These are phyloP conservation scores for Lignosus rhinocerotis DNA, from an alignment of 1,284 basidiomycete species.

Conservation along the genomic window DNA sequence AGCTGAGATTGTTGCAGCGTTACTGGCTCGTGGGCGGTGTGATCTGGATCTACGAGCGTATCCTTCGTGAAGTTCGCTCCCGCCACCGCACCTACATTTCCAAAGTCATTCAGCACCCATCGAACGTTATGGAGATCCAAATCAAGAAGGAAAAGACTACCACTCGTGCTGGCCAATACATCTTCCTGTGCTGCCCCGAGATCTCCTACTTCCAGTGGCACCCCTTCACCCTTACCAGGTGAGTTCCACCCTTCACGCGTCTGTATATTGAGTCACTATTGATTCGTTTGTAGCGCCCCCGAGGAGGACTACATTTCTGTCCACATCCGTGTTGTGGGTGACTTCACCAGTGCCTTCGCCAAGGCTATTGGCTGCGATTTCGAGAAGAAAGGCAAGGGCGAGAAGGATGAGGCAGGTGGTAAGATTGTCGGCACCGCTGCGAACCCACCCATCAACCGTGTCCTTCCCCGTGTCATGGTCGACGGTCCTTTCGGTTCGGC, in stretches of 20 bases:
- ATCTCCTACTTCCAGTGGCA: conserved; percentile 94
- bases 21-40: conserved; percentile 88
- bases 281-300: conserved; percentile 59
- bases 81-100: conserved; percentile 87
- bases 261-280: neutral
- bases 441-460: conserved; percentile 65
- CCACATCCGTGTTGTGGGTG: conserved; percentile 85
- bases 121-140: conserved; percentile 87
- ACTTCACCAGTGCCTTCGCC: conserved; percentile 82
- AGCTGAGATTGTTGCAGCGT: conserved; percentile 48
- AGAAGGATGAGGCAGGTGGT: conserved; percentile 51
- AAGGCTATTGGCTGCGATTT: conserved; percentile 85
- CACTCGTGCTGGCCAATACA: conserved; percentile 83
- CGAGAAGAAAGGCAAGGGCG: conserved; percentile 52
- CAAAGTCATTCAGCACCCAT: conserved; percentile 92
- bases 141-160: conserved; percentile 91
- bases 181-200: conserved; percentile 85
- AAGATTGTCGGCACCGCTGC: conserved; percentile 57
- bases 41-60: conserved; percentile 83
- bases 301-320: conserved; percentile 91
- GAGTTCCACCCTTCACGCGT: conserved; percentile 16
- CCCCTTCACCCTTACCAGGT: conserved; percentile 87
- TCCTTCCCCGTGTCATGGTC: conserved; percentile 86
- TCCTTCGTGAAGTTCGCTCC: conserved; percentile 85
- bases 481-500: conserved; percentile 88